These are phyloP conservation scores for Xylariaceae sp. DNA, from an alignment of 2,329 filamentous ascomycete genomes.

Conservation along the genomic window DNA sequence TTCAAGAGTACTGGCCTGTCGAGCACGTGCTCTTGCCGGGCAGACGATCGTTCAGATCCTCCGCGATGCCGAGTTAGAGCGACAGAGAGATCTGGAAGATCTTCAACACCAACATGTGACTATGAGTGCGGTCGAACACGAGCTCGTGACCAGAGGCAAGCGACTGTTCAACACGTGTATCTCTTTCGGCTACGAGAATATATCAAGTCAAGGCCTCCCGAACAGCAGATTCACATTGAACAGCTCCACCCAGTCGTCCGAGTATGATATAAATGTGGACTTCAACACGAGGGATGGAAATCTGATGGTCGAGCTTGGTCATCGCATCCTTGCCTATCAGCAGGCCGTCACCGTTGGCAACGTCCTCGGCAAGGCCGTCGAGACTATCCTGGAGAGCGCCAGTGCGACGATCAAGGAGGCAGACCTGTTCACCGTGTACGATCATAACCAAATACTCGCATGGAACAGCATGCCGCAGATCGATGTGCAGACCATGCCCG, in stretches of 20 bases:
- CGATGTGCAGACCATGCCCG: constrained; percentile 36
- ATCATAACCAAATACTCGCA: constrained; percentile 48
- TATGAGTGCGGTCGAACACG: constrained; percentile 42
- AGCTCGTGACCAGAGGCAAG: constrained; percentile 36
- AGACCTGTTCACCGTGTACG: constrained; percentile 50
- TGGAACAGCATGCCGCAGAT: constrained; percentile 44
- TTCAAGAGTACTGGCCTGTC: constrained; percentile 25
- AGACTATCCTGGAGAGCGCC: constrained; percentile 39
- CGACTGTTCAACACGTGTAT: constrained; percentile 48
- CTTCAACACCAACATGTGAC: constrained; percentile 41
- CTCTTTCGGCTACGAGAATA: constrained; percentile 39
- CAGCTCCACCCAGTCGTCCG: constrained; percentile 38
- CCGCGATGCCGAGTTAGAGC: constrained; percentile 22
- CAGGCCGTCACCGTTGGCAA: constrained; percentile 45
- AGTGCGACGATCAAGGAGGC: constrained; percentile 39
- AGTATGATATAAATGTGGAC: constrained; percentile 43
- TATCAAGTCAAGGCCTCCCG: constrained; percentile 18
- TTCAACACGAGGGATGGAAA: constrained; percentile 37
- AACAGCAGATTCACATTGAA: constrained; percentile 34
- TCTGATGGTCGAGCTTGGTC: constrained; percentile 40
- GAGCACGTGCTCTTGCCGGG: constrained; percentile 16
- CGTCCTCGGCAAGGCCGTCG: constrained; percentile 49
- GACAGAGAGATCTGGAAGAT: constrained; percentile 24
- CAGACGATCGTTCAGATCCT: constrained; percentile 24
- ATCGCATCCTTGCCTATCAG: constrained; percentile 37